A percentile compares a stretch with the other conserved stretches of the same genome.
phyloP scores from a whole-genome alignment of 331 rosid species.

The Acacia concinna region DNA sequence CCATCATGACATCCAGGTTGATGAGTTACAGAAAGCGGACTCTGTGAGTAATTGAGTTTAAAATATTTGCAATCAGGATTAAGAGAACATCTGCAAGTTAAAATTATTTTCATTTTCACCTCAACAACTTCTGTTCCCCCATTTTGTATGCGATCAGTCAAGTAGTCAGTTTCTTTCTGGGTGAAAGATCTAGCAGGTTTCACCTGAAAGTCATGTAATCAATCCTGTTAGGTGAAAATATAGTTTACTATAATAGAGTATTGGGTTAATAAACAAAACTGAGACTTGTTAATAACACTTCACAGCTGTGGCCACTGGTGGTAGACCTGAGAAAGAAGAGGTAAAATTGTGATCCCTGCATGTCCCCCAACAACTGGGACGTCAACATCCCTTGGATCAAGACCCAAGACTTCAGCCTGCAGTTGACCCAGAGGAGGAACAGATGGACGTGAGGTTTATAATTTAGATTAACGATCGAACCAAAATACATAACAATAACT shows the following conservation, averaged over 20 bases:
- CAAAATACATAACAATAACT: background rate
- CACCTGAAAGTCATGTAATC: slow-evolving; percentile 50
- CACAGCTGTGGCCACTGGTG: background rate
- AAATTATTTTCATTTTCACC: slow-evolving; percentile 43
- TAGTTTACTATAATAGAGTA: background rate
- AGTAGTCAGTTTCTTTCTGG: slow-evolving; percentile 60
- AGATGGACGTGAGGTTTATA: background rate
- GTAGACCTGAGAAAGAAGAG: slow-evolving; percentile 91
- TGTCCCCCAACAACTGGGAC: slow-evolving; percentile 98
- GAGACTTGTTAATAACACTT: slow-evolving; percentile 2
- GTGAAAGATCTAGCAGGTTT: slow-evolving; percentile 83
- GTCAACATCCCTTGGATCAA: slow-evolving; percentile 88
- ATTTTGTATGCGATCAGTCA: slow-evolving; percentile 88
- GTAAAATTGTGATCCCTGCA: slow-evolving; percentile 92
- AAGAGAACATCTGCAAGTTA: background rate
- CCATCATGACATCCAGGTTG: slow-evolving; percentile 21
- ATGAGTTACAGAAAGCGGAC: slow-evolving; percentile 26
- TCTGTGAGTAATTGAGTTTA: background rate
- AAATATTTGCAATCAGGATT: background rate
- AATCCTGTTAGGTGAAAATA: slow-evolving; percentile 6
- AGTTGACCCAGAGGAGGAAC: slow-evolving; percentile 7
- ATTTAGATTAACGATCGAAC: slow-evolving; percentile 11
- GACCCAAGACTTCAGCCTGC: slow-evolving; percentile 89
- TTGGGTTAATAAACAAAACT: slow-evolving; percentile 9
- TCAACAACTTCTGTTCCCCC: slow-evolving; percentile 99